These are phyloP conservation scores for Cladosporium phlei DNA, from an alignment of 2,329 filamentous ascomycete species.

Conservation along the genomic window DNA sequence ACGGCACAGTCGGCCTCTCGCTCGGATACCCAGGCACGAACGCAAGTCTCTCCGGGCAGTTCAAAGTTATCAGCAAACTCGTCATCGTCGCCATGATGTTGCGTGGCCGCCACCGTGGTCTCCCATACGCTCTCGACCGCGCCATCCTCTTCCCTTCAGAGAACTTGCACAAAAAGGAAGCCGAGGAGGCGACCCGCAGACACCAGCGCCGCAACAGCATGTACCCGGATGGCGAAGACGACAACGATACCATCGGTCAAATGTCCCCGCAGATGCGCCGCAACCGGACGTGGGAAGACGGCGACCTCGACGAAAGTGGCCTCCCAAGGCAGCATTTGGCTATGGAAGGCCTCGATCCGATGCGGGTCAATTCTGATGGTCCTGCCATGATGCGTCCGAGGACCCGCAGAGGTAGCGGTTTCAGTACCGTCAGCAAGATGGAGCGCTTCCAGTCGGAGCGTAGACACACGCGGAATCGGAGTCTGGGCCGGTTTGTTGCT, in stretches of 20 bases:
- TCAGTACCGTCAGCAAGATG: constrained; percentile 13
- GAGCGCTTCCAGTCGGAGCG: constrained; percentile 9
- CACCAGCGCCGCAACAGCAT: constrained; percentile 23
- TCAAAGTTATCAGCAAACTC: constrained; percentile 64
- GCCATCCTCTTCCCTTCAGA: constrained; percentile 66
- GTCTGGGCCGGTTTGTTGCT: constrained; percentile 23
- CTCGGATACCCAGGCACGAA: constrained; percentile 74
- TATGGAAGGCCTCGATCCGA: constrained; percentile 7
- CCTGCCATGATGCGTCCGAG: constrained; percentile 15
- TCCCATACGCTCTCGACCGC: constrained; percentile 64
- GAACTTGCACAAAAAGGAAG: constrained; percentile 57
- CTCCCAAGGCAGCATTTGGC: constrained; percentile 23
- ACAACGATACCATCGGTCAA: neutral
- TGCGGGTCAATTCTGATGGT: constrained; percentile 12
- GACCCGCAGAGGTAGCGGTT: constrained; percentile 13
- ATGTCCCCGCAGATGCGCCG: constrained; percentile 1
- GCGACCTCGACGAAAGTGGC: constrained; percentile 26
- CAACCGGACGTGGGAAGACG: constrained; percentile 21
- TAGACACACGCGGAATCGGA: constrained; percentile 20
- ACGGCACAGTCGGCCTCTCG: constrained; percentile 88
- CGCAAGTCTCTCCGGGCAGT: constrained; percentile 77
- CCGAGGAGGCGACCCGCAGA: constrained; percentile 36
- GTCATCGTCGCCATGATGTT: constrained; percentile 64
- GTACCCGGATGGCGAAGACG: constrained; percentile 18
- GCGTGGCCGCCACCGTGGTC: constrained; percentile 59